These are phyloP conservation scores for Epichloe glyceriae DNA, from an alignment of 2,329 filamentous ascomycete species.

Conservation along the genomic window DNA sequence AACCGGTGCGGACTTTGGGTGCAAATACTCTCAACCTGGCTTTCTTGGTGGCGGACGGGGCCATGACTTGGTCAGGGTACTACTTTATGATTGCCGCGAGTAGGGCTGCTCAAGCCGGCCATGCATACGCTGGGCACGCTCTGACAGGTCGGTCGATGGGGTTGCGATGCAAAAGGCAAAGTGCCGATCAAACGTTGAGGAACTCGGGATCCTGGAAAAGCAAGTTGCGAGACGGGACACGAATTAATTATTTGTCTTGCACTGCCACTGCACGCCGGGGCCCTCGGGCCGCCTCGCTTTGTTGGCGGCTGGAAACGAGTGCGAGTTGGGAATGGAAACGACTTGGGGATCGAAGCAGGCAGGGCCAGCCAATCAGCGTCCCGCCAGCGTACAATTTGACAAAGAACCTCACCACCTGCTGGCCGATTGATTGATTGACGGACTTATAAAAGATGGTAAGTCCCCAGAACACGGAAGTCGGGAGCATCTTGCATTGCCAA, in stretches of 20 bases:
- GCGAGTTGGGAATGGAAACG: background rate
- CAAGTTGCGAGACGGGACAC: background rate
- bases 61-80: background rate
- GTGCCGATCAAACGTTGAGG: background rate
- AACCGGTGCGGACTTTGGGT: conserved; percentile 4
- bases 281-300: background rate
- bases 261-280: background rate
- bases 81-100: background rate
- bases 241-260: background rate
- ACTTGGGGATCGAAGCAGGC: background rate
- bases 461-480: background rate
- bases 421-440: background rate
- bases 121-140: background rate
- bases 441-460: background rate
- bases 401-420: background rate
- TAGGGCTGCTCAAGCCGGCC: background rate
- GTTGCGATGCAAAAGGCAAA: background rate
- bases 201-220: background rate
- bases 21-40: conserved; percentile 1
- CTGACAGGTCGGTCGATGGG: background rate
- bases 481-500: background rate
- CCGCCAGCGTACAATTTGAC: background rate
- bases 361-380: background rate
- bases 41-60: conserved; percentile 1
- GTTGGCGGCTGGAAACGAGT: background rate